Conservation (phyloP, 208 protist species). For the Tritrichomonas foetus region DNA sequence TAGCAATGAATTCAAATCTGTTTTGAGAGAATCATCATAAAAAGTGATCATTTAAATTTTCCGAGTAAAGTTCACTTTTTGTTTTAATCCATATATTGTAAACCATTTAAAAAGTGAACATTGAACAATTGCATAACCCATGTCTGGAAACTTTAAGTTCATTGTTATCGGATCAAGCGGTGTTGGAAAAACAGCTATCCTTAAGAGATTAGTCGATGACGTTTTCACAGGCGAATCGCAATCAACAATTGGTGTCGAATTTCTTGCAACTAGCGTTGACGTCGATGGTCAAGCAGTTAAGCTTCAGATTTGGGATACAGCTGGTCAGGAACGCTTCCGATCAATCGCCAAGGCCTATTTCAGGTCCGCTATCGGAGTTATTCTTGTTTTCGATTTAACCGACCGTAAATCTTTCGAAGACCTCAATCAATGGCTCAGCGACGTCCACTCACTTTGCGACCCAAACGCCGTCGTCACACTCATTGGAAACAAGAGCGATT, state of each 20-base stretch:
- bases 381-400: conserved; percentile 36
- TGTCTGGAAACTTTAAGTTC: conserved; percentile 24
- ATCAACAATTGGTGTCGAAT: too few species aligned
- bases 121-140: too few species aligned
- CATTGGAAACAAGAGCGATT: conserved; percentile 37
- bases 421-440: not conserved
- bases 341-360: conserved; percentile 34
- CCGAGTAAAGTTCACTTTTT: too few species aligned
- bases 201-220: not conserved
- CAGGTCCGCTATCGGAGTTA: not conserved
- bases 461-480: not conserved
- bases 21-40: too few species aligned
- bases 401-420: conserved; percentile 34
- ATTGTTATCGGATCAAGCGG: conserved; percentile 28
- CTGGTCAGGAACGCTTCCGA: conserved; percentile 25
- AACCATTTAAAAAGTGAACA: too few species aligned
- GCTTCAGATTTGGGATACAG: conserved; percentile 41
- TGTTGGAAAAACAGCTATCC: conserved; percentile 27
- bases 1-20: too few species aligned
- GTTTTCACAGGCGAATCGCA: not conserved
- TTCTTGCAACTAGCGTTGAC: not conserved
- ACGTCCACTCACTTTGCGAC: not conserved
- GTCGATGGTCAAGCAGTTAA: conserved; percentile 30
- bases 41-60: too few species aligned
- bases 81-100: too few species aligned